Evolutionary conservation across 768 basidiomycete genomes (phyloP).

Genomic region (Mycena rosella): DNA sequence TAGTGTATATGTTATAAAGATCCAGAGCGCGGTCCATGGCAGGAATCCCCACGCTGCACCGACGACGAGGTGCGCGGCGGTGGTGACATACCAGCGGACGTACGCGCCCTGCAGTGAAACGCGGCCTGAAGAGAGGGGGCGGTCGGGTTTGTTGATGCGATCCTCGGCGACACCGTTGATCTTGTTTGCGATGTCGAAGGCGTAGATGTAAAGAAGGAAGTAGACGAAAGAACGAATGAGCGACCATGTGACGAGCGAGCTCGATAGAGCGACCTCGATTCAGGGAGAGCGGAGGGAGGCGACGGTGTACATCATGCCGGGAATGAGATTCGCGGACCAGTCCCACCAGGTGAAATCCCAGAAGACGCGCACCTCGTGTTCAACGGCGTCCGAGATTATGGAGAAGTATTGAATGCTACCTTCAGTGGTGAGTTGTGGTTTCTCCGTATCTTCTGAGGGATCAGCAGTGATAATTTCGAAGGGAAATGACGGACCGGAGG

Average conservation of each 20-base stretch:
- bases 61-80: slow-evolving; percentile 21
- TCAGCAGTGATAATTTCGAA: not conserved
- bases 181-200: slow-evolving; percentile 36
- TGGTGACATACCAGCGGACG: slow-evolving; percentile 26
- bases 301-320: slow-evolving; percentile 30
- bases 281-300: slow-evolving; percentile 31
- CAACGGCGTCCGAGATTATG: slow-evolving; percentile 19
- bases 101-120: slow-evolving; percentile 25
- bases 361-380: slow-evolving; percentile 29
- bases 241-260: not conserved
- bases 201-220: slow-evolving; percentile 34
- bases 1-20: slow-evolving; percentile 19
- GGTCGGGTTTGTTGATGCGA: slow-evolving; percentile 35
- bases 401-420: slow-evolving; percentile 18
- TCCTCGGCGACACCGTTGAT: slow-evolving; percentile 35
- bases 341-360: slow-evolving; percentile 35
- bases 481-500: not conserved
- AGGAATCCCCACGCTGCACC: slow-evolving; percentile 33
- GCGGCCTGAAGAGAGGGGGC: slow-evolving; percentile 27
- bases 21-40: slow-evolving; percentile 31
- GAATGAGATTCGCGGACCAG: slow-evolving; percentile 32
- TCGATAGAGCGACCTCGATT: slow-evolving; percentile 7
- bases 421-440: not conserved
- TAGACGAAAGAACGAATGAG: slow-evolving; percentile 29
- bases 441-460: not conserved